These are phyloP conservation scores for Pseudogymnoascus sp. DNA, from an alignment of 2,329 filamentous ascomycete genomes.

Conservation along the genomic window DNA sequence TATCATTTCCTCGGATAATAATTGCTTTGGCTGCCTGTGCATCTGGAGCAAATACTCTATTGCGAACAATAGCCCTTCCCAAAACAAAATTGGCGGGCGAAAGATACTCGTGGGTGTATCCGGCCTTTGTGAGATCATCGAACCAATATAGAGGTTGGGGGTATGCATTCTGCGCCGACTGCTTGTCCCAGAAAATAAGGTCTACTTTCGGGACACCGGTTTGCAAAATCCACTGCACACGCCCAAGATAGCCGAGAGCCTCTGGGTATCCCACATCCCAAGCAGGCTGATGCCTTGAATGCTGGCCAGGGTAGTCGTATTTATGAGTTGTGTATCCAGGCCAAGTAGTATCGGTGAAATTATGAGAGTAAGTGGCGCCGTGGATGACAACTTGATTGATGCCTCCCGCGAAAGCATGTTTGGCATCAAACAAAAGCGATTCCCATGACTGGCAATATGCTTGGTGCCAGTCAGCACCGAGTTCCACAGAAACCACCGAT, in stretches of 20 bases:
- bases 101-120: slow-evolving; percentile 15
- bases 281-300: slow-evolving; percentile 34
- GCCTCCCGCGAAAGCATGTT: slow-evolving; percentile 34
- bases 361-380: slow-evolving; percentile 34
- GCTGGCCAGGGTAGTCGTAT: slow-evolving; percentile 37
- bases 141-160: background rate
- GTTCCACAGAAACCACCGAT: slow-evolving; percentile 35
- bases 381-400: slow-evolving; percentile 41
- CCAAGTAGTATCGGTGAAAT: slow-evolving; percentile 42
- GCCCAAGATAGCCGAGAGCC: slow-evolving; percentile 28
- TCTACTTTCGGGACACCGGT: slow-evolving; percentile 35
- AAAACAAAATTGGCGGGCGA: background rate
- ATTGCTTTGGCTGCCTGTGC: background rate
- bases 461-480: slow-evolving; percentile 24
- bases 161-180: background rate
- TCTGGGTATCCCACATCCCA: slow-evolving; percentile 18
- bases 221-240: slow-evolving; percentile 34
- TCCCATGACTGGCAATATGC: slow-evolving; percentile 26
- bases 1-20: slow-evolving; percentile 21
- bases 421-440: slow-evolving; percentile 30
- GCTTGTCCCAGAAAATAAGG: slow-evolving; percentile 35
- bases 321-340: slow-evolving; percentile 39
- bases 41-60: background rate
- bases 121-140: background rate
- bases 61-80: background rate